These are phyloP conservation scores for Sphaceloma murrayae DNA, from an alignment of 2,329 filamentous ascomycete genomes.

Conservation along the genomic window DNA sequence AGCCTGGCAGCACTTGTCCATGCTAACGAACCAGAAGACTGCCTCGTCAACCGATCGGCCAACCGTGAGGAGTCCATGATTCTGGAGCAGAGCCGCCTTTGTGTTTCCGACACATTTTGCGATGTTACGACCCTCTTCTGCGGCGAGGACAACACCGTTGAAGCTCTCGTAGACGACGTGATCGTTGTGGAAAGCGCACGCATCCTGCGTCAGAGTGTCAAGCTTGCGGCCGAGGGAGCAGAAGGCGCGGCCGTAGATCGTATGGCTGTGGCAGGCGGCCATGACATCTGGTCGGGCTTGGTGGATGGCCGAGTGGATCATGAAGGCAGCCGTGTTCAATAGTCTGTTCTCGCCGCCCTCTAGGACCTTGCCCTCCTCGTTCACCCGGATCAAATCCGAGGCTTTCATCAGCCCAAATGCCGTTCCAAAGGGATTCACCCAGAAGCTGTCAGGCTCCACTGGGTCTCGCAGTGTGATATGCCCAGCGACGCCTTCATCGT, in stretches of 20 bases:
- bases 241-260: slow-evolving; percentile 37
- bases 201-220: slow-evolving; percentile 38
- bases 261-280: slow-evolving; percentile 38
- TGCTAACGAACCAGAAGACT: slow-evolving; percentile 34
- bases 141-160: slow-evolving; percentile 38
- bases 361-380: slow-evolving; percentile 36
- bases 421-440: slow-evolving; percentile 36
- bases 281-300: slow-evolving; percentile 36
- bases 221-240: slow-evolving; percentile 35
- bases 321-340: slow-evolving; percentile 39
- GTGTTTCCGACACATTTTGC: slow-evolving; percentile 32
- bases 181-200: slow-evolving; percentile 35
- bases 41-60: slow-evolving; percentile 35
- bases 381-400: slow-evolving; percentile 39
- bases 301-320: slow-evolving; percentile 38
- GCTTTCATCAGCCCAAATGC: slow-evolving; percentile 37
- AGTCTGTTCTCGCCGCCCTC: slow-evolving; percentile 32
- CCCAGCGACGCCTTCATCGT: slow-evolving; percentile 29
- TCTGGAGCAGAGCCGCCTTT: slow-evolving; percentile 36
- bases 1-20: slow-evolving; percentile 35
- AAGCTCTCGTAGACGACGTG: slow-evolving; percentile 36
- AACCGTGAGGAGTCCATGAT: slow-evolving; percentile 39
- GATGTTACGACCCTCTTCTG: slow-evolving; percentile 38
- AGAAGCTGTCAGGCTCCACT: slow-evolving; percentile 31
- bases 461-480: slow-evolving; percentile 37